Conservation (phyloP, 768 basidiomycete genomes). For the Strobilomyces confusus region DNA sequence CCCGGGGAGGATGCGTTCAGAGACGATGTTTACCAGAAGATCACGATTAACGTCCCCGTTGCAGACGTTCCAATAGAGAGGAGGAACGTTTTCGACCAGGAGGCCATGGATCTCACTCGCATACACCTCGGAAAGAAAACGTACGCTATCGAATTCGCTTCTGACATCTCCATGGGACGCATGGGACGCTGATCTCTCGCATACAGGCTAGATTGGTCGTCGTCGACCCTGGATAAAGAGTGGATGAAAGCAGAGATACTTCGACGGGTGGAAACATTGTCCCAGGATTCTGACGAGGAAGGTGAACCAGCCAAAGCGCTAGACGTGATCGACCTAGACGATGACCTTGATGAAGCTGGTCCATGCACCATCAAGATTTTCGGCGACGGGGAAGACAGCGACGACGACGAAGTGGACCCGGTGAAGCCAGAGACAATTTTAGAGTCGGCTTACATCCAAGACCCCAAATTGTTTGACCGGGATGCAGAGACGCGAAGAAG, state of each 20-base stretch:
- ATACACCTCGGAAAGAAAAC: conserved; percentile 64
- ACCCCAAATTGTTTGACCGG: conserved; percentile 73
- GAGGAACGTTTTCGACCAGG: conserved; percentile 73
- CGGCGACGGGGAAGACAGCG: conserved; percentile 56
- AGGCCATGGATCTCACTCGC: conserved; percentile 58
- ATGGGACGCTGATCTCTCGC: conserved; percentile 4
- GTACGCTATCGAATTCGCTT: conserved; percentile 33
- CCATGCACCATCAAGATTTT: conserved; percentile 41
- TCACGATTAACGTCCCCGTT: neutral
- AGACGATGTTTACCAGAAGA: conserved; percentile 1
- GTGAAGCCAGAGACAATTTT: conserved; percentile 57
- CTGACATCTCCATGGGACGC: neutral
- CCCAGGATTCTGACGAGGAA: conserved; percentile 63
- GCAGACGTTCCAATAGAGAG: conserved; percentile 39
- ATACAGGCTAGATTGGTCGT: conserved; percentile 42
- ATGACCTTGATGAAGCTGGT: conserved; percentile 47
- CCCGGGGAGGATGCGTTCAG: conserved; percentile 35
- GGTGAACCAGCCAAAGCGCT: conserved; percentile 22
- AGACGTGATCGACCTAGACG: conserved; percentile 43
- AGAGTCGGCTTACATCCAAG: conserved; percentile 72
- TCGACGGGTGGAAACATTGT: conserved; percentile 64
- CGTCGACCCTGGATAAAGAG: conserved; percentile 57
- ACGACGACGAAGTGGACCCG: conserved; percentile 32
- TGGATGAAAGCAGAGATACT: conserved; percentile 83
- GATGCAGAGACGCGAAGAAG: conserved; percentile 69